These are phyloP conservation scores for Pichia sporocuriosa DNA, from an alignment of 805 yeast genomes.

Conservation along the genomic window DNA sequence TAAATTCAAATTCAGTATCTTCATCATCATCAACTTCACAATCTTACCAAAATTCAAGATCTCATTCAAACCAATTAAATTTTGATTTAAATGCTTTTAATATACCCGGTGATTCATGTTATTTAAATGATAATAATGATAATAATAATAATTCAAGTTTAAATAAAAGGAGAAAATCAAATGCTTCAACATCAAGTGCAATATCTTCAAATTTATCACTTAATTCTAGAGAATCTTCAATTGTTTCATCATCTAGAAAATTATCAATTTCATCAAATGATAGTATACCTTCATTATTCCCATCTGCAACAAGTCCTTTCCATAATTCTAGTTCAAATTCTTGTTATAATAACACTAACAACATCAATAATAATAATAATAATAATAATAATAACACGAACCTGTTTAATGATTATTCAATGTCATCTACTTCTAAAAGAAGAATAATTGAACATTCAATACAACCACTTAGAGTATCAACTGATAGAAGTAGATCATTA, in stretches of 20 bases:
- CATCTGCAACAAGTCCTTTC: conserved; percentile 24
- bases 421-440: conserved; percentile 2
- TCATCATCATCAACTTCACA: too few species aligned
- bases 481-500: conserved; percentile 13
- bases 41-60: not conserved
- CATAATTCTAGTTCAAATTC: conserved; percentile 6
- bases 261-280: conserved; percentile 23
- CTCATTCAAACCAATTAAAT: too few species aligned
- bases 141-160: too few species aligned
- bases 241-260: conserved; percentile 23
- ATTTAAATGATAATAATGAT: conserved; percentile 13
- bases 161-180: conserved; percentile 20
- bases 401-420: not conserved
- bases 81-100: conserved; percentile 28
- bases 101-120: conserved; percentile 17
- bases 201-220: conserved; percentile 21
- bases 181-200: conserved; percentile 24
- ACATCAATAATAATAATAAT: not conserved
- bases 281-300: conserved; percentile 23
- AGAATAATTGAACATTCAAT: conserved; percentile 9
- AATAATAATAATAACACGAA: not conserved
- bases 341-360: not conserved
- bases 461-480: conserved; percentile 7
- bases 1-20: not conserved
- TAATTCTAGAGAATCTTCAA: conserved; percentile 24